Percentiles rank a stretch among this genome's conserved stretches.
These are phyloP conservation scores for Lactifluus echinatus DNA, from an alignment of 768 basidiomycete species.

Conservation along the genomic window DNA sequence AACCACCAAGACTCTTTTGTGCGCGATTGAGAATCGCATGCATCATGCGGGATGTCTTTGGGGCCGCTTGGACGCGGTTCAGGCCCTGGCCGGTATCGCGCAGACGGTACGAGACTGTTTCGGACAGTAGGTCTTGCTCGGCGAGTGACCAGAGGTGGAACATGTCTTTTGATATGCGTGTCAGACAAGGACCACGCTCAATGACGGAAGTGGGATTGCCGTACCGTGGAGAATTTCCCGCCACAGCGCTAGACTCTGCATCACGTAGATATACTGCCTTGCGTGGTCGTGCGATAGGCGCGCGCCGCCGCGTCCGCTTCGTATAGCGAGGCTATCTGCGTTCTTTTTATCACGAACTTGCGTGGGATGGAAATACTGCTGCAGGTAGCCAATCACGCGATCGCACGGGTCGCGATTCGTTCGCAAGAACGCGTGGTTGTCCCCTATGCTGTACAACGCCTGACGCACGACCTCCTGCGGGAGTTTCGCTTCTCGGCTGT, in stretches of 20 bases:
- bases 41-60: conserved; percentile 89
- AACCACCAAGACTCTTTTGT: conserved; percentile 69
- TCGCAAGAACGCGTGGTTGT: conserved; percentile 83
- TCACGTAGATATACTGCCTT: conserved; percentile 78
- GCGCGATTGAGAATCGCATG: conserved; percentile 78
- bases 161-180: conserved; percentile 48
- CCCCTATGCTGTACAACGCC: conserved; percentile 81
- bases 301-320: conserved; percentile 73
- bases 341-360: conserved; percentile 53
- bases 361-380: conserved; percentile 68
- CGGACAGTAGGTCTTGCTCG: conserved; percentile 74
- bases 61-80: conserved; percentile 79
- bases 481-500: conserved; percentile 44
- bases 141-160: conserved; percentile 79
- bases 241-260: conserved; percentile 84
- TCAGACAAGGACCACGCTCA: too few relatives aligned
- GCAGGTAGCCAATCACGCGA: conserved; percentile 68
- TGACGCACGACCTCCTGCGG: conserved; percentile 62
- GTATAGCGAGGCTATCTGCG: conserved; percentile 56
- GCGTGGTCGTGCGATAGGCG: conserved; percentile 77
- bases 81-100: conserved; percentile 88
- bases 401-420: conserved; percentile 86
- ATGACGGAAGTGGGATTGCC: conserved; percentile 10
- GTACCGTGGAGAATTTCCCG: conserved; percentile 75
- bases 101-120: conserved; percentile 65